These are phyloP conservation scores for Pontederia paniculata DNA, from an alignment of 176 grass and related monocot species.

Conservation along the genomic window DNA sequence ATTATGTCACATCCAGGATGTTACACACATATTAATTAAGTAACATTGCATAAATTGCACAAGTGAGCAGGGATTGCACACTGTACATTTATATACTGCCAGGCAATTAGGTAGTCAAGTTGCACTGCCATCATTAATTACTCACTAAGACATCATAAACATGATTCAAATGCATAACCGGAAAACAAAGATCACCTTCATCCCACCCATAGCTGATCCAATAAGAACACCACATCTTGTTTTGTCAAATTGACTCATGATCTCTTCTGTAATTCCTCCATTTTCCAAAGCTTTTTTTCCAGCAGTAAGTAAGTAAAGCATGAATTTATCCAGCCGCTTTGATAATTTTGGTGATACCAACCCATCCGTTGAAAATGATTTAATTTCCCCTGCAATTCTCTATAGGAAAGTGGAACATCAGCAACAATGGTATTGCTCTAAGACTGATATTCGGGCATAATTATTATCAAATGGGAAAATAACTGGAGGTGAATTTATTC, in stretches of 20 bases:
- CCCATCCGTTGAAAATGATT: slow-evolving; percentile 83
- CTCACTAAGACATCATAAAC: neutral
- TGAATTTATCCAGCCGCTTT: slow-evolving; percentile 96
- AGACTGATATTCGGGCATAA: neutral
- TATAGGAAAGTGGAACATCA: slow-evolving; percentile 24
- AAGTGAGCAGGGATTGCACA: no score
- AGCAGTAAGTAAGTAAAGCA: slow-evolving; percentile 93
- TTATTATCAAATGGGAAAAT: neutral
- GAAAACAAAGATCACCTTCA: slow-evolving; percentile 48
- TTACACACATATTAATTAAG: no score
- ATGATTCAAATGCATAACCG: neutral
- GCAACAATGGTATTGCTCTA: neutral
- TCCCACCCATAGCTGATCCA: slow-evolving; percentile 96
- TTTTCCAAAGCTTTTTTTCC: slow-evolving; percentile 96
- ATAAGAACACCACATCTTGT: slow-evolving; percentile 90
- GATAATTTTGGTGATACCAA: slow-evolving; percentile 85
- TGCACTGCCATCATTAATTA: neutral
- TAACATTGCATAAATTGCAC: no score
- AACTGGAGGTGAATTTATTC: neutral
- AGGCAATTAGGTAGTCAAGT: no score
- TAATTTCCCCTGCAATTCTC: slow-evolving; percentile 99
- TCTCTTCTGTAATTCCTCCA: slow-evolving; percentile 78
- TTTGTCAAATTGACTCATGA: slow-evolving; percentile 82
- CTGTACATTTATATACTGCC: no score
- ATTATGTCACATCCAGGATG: no score